Percentiles rank a stretch among this genome's conserved stretches.
Evolutionary conservation across 306 rosid species (phyloP).

Genomic region (Quercus variabilis): DNA sequence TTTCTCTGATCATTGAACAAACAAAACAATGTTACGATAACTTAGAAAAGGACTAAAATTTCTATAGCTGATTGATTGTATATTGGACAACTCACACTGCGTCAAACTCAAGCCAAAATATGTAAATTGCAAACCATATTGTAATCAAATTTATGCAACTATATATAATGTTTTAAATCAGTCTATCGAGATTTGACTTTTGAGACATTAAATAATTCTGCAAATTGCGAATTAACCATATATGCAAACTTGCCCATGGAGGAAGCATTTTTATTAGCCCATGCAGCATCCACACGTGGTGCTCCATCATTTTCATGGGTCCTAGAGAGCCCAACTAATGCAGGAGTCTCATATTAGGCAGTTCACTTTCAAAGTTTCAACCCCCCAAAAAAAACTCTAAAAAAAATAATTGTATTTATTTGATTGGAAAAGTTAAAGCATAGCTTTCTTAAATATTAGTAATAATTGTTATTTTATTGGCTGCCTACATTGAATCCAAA

Average conservation of each 20-base stretch:
- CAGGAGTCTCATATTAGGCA: background rate
- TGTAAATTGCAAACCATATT: too few relatives aligned
- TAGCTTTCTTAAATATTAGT: too few relatives aligned
- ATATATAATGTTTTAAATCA: too few relatives aligned
- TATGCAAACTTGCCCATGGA: slow-evolving; percentile 17
- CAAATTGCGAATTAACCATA: slow-evolving; percentile 23
- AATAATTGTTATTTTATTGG: too few relatives aligned
- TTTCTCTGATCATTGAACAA: too few relatives aligned
- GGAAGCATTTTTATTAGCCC: slow-evolving; percentile 20
- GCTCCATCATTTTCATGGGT: slow-evolving; percentile 26
- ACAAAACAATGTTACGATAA: too few relatives aligned
- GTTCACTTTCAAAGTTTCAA: background rate
- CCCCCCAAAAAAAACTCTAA: background rate
- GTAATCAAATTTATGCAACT: too few relatives aligned
- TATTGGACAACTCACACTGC: too few relatives aligned
- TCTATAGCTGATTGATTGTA: too few relatives aligned
- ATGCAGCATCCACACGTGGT: slow-evolving; percentile 15
- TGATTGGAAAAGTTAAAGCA: background rate
- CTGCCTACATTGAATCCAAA: background rate
- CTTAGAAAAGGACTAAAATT: too few relatives aligned
- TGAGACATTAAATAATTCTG: background rate
- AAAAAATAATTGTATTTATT: background rate
- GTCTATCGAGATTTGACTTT: background rate
- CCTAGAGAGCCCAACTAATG: background rate
- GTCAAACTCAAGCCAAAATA: too few relatives aligned